Percentiles rank a stretch among this genome's conserved stretches.
Conservation (phyloP, 352 stramenopile genomes). For the Halophytophthora polymorphica region DNA sequence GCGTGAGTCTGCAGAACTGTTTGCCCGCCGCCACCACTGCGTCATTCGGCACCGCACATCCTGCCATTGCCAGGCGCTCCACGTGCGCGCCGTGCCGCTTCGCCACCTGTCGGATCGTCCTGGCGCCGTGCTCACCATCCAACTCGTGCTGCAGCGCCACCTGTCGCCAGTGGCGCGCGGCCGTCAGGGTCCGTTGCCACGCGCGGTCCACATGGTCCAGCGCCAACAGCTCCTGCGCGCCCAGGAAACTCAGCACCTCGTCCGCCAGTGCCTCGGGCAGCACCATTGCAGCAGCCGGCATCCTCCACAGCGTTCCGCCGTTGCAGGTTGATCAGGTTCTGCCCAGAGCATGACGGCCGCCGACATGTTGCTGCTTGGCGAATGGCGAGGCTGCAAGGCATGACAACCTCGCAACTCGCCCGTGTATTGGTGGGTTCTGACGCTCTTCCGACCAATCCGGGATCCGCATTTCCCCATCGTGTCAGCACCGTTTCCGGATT, state of each 20-base stretch:
- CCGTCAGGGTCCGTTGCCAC: slow-evolving; percentile 34
- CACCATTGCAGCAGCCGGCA: neutral
- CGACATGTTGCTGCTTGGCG: no score
- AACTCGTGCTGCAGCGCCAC: slow-evolving; percentile 35
- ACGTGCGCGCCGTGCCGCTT: slow-evolving; percentile 37
- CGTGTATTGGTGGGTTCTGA: no score
- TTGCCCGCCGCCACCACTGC: slow-evolving; percentile 29
- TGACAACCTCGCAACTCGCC: no score
- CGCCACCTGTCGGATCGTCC: slow-evolving; percentile 28
- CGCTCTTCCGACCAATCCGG: no score
- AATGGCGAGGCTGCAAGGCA: no score
- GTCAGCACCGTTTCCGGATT: no score
- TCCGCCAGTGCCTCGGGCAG: slow-evolving; percentile 28
- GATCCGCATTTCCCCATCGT: no score
- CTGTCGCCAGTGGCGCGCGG: slow-evolving; percentile 27
- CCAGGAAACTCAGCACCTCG: slow-evolving; percentile 50
- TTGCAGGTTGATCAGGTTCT: slow-evolving; percentile 13
- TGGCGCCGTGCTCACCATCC: slow-evolving; percentile 21
- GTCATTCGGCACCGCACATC: slow-evolving; percentile 39
- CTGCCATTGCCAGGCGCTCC: slow-evolving; percentile 36
- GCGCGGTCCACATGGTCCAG: slow-evolving; percentile 39
- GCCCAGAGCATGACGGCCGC: no score
- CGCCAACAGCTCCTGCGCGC: slow-evolving; percentile 44
- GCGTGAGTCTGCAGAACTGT: slow-evolving; percentile 30
- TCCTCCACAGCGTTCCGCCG: slow-evolving; percentile 12